Base-by-base conservation (phyloP, 139 green algal genomes). In the Penium margaritaceum region DNA sequence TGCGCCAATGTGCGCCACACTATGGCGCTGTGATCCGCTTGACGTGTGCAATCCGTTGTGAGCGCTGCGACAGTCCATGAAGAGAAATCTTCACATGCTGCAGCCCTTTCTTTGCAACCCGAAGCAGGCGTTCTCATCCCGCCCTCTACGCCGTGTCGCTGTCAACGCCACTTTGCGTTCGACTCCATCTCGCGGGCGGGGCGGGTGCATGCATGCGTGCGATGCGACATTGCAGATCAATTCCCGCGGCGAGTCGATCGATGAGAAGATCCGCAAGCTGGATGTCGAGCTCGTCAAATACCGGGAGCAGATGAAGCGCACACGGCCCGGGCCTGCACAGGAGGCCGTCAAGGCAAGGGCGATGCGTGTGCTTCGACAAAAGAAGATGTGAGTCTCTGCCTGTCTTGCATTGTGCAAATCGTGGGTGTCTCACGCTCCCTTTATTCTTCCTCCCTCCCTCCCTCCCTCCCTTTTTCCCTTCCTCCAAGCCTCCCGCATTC, bases 341-440 rank as follows among this genome's bases (percentile, higher is more conserved):
- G 90, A 96, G 37, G 87, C 88, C 21, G 60, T 77, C 55, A 97
- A 98, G 78, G 75, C 86, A 27, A 66, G 90, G 44, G 94, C 94
- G 0, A 57, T 99, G 38, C 80, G 92, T 82, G 79, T 98, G 9
- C 80, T 99, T n/a, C 92, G 93, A 77, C 91, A 97, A 85, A 97
- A 97, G 82, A 83, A 85, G 63, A 75, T 96, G 86, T 78, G 37
- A 78, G 72, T 27, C 12, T 12, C 12, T 51, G 41, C 41, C 41
- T 7, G 41, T 51, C 53, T 32, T 43, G 57, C 57, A 65, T 43
- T 24, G 12, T 3, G 14, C 55, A 64, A n/a, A n/a, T n/a, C n/a
- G n/a, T n/a, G n/a, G n/a, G n/a, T 51, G 41, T 51, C 9, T 12
- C 41, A 7, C 12, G 41, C 41, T 12, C 41, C 41, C 27, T 33